These are phyloP conservation scores for Penicillium sclerotigenum DNA, from an alignment of 2,329 filamentous ascomycete genomes.

Conservation along the genomic window DNA sequence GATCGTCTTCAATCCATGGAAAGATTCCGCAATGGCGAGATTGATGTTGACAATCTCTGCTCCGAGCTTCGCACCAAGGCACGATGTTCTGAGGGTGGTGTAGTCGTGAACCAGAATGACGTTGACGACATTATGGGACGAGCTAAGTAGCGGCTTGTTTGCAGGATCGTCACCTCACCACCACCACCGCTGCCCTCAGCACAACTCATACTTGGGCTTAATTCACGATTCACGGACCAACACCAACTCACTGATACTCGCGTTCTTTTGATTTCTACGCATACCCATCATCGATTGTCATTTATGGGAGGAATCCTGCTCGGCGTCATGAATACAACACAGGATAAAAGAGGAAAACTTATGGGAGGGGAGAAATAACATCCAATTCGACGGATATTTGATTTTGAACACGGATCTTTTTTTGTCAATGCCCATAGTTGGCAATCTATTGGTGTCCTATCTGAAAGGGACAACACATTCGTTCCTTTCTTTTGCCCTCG, in stretches of 20 bases:
- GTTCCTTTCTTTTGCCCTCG: not conserved
- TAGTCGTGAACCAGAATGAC: slow-evolving; percentile 83
- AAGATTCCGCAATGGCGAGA: slow-evolving; percentile 83
- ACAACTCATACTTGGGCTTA: not conserved
- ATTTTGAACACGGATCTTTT: not conserved
- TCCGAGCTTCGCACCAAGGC: slow-evolving; percentile 92
- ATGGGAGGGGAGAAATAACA: not conserved
- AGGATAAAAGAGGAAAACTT: slow-evolving; percentile 10
- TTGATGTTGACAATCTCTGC: slow-evolving; percentile 91
- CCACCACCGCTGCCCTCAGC: not conserved
- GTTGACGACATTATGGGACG: slow-evolving; percentile 72
- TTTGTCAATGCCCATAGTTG: not conserved
- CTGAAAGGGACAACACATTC: not conserved
- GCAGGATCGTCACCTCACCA: not conserved
- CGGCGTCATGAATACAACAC: slow-evolving; percentile 22
- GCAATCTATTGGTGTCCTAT: not conserved
- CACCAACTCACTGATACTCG: slow-evolving; percentile 9
- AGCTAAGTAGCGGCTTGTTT: slow-evolving; percentile 23
- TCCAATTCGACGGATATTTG: not conserved
- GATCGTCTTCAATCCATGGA: slow-evolving; percentile 84
- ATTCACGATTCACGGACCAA: slow-evolving; percentile 22
- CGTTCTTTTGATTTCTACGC: slow-evolving; percentile 19
- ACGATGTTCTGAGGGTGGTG: slow-evolving; percentile 83
- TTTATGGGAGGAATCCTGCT: slow-evolving; percentile 11
- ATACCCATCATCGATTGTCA: slow-evolving; percentile 28